Percentiles rank a stretch among this genome's conserved stretches.
Evolutionary conservation across 495 filamentous ascomycete genomes (phyloP).

Genomic region (Rhizodiscina lignyota): DNA sequence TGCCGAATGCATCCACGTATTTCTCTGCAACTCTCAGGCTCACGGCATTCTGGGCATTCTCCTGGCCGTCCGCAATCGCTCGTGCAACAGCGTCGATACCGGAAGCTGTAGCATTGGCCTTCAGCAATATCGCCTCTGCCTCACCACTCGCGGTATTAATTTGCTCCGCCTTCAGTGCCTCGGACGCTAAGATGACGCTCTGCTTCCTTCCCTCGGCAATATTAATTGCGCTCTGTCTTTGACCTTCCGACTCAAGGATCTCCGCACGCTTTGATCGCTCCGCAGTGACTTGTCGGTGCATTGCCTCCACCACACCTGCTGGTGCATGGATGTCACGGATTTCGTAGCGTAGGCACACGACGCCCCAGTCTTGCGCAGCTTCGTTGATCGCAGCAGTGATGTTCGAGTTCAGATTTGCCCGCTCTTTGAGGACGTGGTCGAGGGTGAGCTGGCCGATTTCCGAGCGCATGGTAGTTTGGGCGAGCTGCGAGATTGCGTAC

Average conservation of each 20-base stretch:
- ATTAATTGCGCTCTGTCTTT: constrained; percentile 92
- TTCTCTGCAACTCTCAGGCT: constrained; percentile 86
- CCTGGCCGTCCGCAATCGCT: constrained; percentile 51
- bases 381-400: constrained; percentile 98
- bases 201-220: constrained; percentile 96
- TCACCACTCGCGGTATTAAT: constrained; percentile 87
- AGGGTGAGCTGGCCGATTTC: constrained; percentile 94
- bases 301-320: constrained; percentile 78
- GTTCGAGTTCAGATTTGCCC: constrained; percentile 85
- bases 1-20: constrained; percentile 90
- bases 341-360: constrained; percentile 90
- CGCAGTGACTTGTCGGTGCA: constrained; percentile 95
- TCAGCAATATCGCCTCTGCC: constrained; percentile 77
- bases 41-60: constrained; percentile 63
- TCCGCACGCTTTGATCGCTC: constrained; percentile 94
- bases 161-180: constrained; percentile 76
- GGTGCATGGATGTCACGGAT: constrained; percentile 97
- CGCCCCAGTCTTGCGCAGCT: constrained; percentile 89
- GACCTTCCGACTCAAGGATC: constrained; percentile 90
- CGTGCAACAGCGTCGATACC: constrained; percentile 76
- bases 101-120: constrained; percentile 67
- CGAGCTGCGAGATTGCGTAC: constrained; percentile 94
- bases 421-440: constrained; percentile 95
- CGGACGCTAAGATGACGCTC: constrained; percentile 83
- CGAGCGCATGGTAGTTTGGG: constrained; percentile 95